Percentiles rank a stretch among this genome's conserved stretches.
phyloP scores from a whole-genome alignment of 2,329 filamentous ascomycete species.

The Xylariaceae sp. region DNA sequence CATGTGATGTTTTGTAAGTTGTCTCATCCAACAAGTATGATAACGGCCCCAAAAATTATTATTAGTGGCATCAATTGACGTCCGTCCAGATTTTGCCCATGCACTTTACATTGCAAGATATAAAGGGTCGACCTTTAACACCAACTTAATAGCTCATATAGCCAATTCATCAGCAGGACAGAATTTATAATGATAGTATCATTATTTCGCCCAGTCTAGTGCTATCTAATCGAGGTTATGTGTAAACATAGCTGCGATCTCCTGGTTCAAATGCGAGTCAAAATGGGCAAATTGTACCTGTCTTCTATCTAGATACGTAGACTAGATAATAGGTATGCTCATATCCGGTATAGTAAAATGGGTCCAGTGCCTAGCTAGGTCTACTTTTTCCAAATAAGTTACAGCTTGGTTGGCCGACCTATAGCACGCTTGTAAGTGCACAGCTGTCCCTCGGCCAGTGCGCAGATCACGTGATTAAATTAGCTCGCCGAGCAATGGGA shows the following conservation, averaged over 20 bases:
- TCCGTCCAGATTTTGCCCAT: too few relatives aligned
- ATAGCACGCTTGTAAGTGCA: conserved; percentile 8
- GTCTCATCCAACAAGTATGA: neutral
- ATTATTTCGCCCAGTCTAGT: too few relatives aligned
- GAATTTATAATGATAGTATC: too few relatives aligned
- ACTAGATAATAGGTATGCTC: neutral
- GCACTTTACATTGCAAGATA: too few relatives aligned
- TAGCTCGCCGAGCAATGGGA: conserved; percentile 28
- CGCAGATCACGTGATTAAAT: conserved; percentile 27
- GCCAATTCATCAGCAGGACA: too few relatives aligned
- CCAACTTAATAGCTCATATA: conserved; percentile 1
- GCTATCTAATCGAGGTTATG: conserved; percentile 6
- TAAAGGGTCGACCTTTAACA: too few relatives aligned
- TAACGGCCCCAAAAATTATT: conserved; percentile 2
- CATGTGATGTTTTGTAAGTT: neutral
- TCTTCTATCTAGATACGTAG: neutral
- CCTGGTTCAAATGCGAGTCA: too few relatives aligned
- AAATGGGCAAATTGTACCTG: too few relatives aligned
- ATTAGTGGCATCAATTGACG: neutral
- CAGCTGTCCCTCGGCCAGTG: conserved; percentile 13
- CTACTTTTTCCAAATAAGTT: conserved; percentile 8
- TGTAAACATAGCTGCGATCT: neutral
- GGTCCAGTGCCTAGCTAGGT: neutral
- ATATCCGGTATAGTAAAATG: conserved; percentile 11
- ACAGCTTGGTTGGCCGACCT: conserved; percentile 14